phyloP scores from a whole-genome alignment of 441 rosid genomes.

The Hypseocharis bilobata region DNA sequence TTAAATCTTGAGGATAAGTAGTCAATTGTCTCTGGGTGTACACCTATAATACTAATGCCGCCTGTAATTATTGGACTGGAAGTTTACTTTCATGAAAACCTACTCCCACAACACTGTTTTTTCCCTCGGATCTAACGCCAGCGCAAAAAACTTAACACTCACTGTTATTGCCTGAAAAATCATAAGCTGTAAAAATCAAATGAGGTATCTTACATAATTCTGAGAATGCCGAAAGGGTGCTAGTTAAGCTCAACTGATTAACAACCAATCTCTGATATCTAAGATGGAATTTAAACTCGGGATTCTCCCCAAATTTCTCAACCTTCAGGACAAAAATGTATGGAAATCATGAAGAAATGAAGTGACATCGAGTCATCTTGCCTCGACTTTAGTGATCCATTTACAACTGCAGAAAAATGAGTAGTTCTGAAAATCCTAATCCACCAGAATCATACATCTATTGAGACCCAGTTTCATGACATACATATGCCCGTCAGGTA shows the following conservation, averaged over 20 bases:
- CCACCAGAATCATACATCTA: background rate
- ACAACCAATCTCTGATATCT: background rate
- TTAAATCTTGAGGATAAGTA: background rate
- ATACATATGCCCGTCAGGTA: background rate
- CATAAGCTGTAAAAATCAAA: background rate
- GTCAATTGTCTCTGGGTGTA: background rate
- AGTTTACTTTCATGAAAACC: background rate
- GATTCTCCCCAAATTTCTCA: no score
- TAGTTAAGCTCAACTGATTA: background rate
- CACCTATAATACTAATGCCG: background rate
- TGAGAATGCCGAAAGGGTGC: background rate
- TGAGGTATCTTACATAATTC: background rate
- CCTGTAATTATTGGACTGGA: background rate
- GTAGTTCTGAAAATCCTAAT: background rate
- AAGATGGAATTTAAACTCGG: no score
- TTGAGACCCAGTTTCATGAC: background rate
- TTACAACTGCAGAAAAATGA: background rate
- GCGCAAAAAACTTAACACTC: background rate
- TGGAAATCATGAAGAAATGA: no score
- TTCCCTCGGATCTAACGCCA: background rate
- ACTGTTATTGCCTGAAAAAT: background rate
- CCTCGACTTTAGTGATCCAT: background rate
- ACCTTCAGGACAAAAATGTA: no score
- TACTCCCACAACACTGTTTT: background rate
- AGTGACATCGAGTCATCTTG: background rate